A percentile compares a stretch with the other conserved stretches of the same genome.
phyloP scores from a whole-genome alignment of 192 early-diverging fungal genomes.

The Linnemannia schmuckeri region DNA sequence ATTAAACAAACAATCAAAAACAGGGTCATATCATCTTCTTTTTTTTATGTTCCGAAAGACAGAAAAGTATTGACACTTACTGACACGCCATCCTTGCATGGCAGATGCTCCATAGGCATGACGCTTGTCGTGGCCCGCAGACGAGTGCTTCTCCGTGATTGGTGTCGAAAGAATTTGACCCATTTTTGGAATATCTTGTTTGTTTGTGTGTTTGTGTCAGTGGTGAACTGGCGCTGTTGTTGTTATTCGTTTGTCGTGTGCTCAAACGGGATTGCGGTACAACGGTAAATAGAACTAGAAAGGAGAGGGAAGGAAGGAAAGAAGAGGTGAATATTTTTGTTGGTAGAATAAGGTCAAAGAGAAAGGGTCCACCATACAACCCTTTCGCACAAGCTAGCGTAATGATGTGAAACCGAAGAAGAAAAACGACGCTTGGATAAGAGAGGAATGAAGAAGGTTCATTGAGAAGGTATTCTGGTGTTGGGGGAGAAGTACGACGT shows the following conservation, averaged over 20 bases:
- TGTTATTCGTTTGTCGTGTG: slow-evolving; percentile 1
- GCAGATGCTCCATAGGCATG: slow-evolving; percentile 86
- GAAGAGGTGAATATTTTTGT: not conserved
- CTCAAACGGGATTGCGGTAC: not conserved
- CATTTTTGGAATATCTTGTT: slow-evolving; percentile 70
- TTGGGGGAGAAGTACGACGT: not conserved
- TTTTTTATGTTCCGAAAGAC: not conserved
- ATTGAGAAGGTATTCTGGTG: not conserved
- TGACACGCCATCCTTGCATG: slow-evolving; percentile 99
- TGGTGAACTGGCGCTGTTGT: too few species aligned
- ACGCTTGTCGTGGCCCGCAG: slow-evolving; percentile 77
- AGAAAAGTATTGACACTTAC: slow-evolving; percentile 67
- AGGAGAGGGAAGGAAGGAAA: not conserved
- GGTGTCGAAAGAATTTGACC: slow-evolving; percentile 98
- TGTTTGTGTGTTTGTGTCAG: not conserved
- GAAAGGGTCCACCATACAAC: too few species aligned
- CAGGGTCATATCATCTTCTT: not conserved
- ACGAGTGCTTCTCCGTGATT: slow-evolving; percentile 89
- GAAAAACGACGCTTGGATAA: too few species aligned
- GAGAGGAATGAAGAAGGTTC: not conserved
- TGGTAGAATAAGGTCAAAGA: not conserved
- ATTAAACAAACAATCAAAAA: not conserved
- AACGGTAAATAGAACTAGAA: not conserved
- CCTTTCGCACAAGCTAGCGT: too few species aligned
- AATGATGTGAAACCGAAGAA: too few species aligned